Evolutionary conservation across 179 eudicot genomes (phyloP), one percentile per base, ranked within the genome.

Genomic region (Silene coronaria): DNA sequence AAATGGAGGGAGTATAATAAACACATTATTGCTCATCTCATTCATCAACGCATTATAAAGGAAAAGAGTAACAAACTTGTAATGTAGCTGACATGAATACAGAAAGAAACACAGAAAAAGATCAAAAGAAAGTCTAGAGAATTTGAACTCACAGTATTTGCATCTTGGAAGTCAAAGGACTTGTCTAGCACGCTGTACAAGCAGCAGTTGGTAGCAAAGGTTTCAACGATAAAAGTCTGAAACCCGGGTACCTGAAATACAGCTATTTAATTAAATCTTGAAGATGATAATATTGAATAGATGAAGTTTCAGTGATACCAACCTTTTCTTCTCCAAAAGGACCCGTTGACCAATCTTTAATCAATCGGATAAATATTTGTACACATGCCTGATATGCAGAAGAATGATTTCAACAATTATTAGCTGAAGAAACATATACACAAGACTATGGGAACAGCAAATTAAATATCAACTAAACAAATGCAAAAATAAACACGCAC

Each of bases 101-200:
- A 55, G 27, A 62, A 75, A 21, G 14, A 28, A 48, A 21, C 26
- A 21, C 45, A 55, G 16, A 69, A 67, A 53, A 53, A 53, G 7
- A 17, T 53, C 8, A 0, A 53, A 60, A 71, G n/a, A 76, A 23
- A 72, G 58, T 48, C 23, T 22, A 26, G 48, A 30, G 42, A 27
- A 28, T 53, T 62, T 74, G 23, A 58, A 80, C 99, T 95, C 84
- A 95, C 99, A 72, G 97, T 84, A 83, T 88, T 91, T 65, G 97
- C 97, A 86, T 95, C 97, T 30, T 85, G 88, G 72, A 95, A 84
- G 84, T 95, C 97, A 72, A 95, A 95, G 73, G 99, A 90, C 79
- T 91, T 89, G 85, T 95, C 97, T 74, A 95, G 89, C 81, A 95
- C 97, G 74, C 97, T 95, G 89, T 91, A 84, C 77, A 95, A 80